Evolutionary conservation across 352 stramenopile genomes (phyloP), one percentile per base, ranked within the genome.

Genomic region (Pseudoperonospora humuli): DNA sequence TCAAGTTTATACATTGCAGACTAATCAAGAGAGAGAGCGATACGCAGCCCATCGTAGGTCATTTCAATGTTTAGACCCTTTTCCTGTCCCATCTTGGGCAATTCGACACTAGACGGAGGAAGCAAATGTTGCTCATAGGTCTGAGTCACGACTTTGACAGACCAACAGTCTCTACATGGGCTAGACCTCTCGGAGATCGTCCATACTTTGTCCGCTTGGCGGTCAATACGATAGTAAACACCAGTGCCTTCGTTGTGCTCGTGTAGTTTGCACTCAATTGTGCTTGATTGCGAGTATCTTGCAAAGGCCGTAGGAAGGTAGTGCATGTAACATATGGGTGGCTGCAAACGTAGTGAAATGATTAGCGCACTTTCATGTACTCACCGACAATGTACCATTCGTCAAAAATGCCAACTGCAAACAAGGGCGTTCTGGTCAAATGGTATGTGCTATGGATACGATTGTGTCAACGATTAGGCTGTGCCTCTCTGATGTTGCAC

Each of bases 41-140:
- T 57, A 1, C 39, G 44, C 37, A 91, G 39, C 14, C 84, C 84
- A 32, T 95, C 84, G 51, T 84, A 92, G 11, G 79, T 76, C 75
- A 95, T 91, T 40, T 90, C 57, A 26, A 95, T 68, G 32, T 61
- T 44, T 10, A 95, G 45, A 9, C 77, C 75, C 35, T 90, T 75
- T 0, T 65, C 49, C 0, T 65, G 37, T 5, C 63, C 65, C 34
- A 89, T 57, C 20, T 75, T 51, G 6, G 37, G 40, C 18, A 95
- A 43, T 29, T 61, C 52, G 7, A 54, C 36, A 42, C 64, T 78
- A 42, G 81, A 62, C 57, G 7, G 62, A 41, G 50, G 87, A 92
- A 50, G 93, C 79, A 37, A 93, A 86, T 62, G 43, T 95, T 81
- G 43, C 76, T 84, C 76, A 95, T 93, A 24, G 81, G 81, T 10